phyloP scores from a whole-genome alignment of 1,284 basidiomycete species.

The Tausonia pullulans region DNA sequence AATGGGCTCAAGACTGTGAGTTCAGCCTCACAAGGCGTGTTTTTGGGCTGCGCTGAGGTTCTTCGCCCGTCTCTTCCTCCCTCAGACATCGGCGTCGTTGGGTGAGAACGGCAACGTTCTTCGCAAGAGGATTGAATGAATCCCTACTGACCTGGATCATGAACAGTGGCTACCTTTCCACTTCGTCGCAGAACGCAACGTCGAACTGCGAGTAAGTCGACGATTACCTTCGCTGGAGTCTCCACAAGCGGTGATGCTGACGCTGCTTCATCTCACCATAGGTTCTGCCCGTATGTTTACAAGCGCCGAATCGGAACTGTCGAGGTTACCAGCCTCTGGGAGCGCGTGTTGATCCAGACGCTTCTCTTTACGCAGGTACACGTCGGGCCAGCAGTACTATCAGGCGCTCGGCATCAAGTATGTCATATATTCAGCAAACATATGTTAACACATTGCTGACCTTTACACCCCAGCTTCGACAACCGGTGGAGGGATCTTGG shows the following conservation, averaged over 20 bases:
- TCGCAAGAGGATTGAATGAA: neutral
- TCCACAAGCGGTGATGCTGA: slow-evolving; percentile 31
- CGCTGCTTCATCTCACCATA: slow-evolving; percentile 28
- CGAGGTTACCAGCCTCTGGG: no score
- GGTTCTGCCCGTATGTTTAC: slow-evolving; percentile 15
- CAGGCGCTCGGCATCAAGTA: slow-evolving; percentile 50
- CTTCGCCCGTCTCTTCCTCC: no score
- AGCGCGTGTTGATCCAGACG: no score
- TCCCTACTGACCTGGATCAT: no score
- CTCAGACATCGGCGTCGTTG: slow-evolving; percentile 2
- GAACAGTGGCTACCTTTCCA: slow-evolving; percentile 60
- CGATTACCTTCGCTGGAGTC: slow-evolving; percentile 26
- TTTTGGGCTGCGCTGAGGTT: no score
- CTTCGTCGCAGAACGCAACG: slow-evolving; percentile 45
- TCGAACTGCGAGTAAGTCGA: slow-evolving; percentile 47
- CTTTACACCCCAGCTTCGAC: slow-evolving; percentile 34
- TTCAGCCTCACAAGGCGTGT: slow-evolving; percentile 24
- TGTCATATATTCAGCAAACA: no score
- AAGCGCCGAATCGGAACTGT: neutral
- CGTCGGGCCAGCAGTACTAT: slow-evolving; percentile 57
- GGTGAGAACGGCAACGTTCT: neutral
- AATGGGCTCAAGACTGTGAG: slow-evolving; percentile 52
- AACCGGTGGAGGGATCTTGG: slow-evolving; percentile 63
- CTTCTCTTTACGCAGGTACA: neutral
- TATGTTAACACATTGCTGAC: no score